Evolutionary conservation across 306 rosid genomes (phyloP).

Genomic region (Glycine latifolia): DNA sequence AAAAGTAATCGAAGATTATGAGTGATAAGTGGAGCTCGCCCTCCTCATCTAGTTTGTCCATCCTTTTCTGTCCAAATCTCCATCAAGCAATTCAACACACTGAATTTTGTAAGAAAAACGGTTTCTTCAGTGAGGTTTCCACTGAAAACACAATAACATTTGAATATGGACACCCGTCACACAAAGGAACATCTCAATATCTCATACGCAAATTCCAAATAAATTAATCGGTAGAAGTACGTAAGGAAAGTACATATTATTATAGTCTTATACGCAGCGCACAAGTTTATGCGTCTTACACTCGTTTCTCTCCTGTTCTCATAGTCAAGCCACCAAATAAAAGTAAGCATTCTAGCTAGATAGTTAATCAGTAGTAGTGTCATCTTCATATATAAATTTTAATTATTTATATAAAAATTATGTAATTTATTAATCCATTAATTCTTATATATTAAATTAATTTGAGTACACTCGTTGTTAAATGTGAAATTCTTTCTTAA

Average conservation of each 20-base stretch:
- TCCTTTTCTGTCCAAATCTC: slow-evolving; percentile 29
- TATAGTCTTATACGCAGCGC: too few species aligned
- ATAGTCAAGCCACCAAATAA: too few species aligned
- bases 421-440: too few species aligned
- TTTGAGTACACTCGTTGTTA: too few species aligned
- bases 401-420: too few species aligned
- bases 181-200: neutral
- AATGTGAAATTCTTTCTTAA: too few species aligned
- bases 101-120: neutral
- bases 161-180: neutral
- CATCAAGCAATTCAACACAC: slow-evolving; percentile 22
- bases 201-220: neutral
- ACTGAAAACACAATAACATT: neutral
- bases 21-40: neutral
- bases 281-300: too few species aligned
- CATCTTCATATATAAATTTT: too few species aligned
- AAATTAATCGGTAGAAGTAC: neutral
- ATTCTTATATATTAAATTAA: too few species aligned
- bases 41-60: neutral
- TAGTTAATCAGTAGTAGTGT: too few species aligned
- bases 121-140: neutral
- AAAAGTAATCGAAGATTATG: neutral
- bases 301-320: too few species aligned
- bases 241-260: neutral
- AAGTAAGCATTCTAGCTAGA: too few species aligned